A percentile compares a stretch with the other conserved stretches of the same genome.
phyloP scores from a whole-genome alignment of 1,284 basidiomycete species.

The Chiua sp. region DNA sequence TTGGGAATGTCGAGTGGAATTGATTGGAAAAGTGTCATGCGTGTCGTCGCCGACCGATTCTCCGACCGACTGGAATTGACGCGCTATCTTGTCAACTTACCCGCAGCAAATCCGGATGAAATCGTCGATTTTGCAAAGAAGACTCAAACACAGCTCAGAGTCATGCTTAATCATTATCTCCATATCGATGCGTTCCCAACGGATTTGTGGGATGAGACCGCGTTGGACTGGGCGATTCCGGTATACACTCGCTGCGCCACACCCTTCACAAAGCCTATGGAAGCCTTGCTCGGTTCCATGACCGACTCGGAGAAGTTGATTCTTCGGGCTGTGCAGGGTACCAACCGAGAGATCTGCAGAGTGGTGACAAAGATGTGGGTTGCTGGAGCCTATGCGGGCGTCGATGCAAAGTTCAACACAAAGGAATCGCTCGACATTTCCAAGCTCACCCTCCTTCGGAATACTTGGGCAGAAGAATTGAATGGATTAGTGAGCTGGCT shows the following conservation, averaged over 20 bases:
- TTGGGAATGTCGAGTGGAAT: conserved; percentile 36
- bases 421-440: neutral
- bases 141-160: conserved; percentile 19
- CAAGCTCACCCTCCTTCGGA: conserved; percentile 14
- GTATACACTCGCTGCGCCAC: conserved; percentile 35
- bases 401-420: conserved; percentile 23
- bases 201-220: neutral
- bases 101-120: neutral
- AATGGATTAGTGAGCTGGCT: conserved; percentile 40
- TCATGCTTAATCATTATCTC: conserved; percentile 24
- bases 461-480: conserved; percentile 30
- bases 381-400: conserved; percentile 37
- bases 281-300: conserved; percentile 19
- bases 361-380: conserved; percentile 49
- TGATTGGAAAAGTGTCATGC: conserved; percentile 48
- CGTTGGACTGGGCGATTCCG: conserved; percentile 29
- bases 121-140: conserved; percentile 10
- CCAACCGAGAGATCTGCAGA: conserved; percentile 49
- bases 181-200: neutral
- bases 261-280: conserved; percentile 38
- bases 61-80: conserved; percentile 45
- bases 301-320: conserved; percentile 43
- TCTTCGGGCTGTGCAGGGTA: conserved; percentile 37
- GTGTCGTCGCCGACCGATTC: conserved; percentile 49
- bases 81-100: conserved; percentile 40